Evolutionary conservation across 116 monocot species (phyloP).

Genomic region (Papilionanthe hybrid): DNA sequence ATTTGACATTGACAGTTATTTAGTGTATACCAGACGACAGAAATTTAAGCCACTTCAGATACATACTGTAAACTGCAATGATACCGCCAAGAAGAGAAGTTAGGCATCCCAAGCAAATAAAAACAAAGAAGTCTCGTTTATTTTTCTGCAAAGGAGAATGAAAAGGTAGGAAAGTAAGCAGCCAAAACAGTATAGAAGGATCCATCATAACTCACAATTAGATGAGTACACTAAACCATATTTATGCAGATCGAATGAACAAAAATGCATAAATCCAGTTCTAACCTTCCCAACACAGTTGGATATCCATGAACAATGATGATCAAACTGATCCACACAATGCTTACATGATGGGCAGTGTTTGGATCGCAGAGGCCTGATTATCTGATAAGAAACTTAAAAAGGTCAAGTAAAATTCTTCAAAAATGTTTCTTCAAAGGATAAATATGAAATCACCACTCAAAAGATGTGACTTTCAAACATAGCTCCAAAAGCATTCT

Average conservation of each 20-base stretch:
- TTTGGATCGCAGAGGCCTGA: constrained; percentile 80
- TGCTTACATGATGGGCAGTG: constrained; percentile 83
- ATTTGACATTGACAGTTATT: constrained; percentile 12
- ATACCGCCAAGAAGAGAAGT: constrained; percentile 49
- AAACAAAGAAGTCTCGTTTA: constrained; percentile 82
- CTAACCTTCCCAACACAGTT: constrained; percentile 96
- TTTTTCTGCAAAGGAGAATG: constrained; percentile 52
- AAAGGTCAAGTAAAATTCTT: constrained; percentile 1
- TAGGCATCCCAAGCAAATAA: constrained; percentile 64
- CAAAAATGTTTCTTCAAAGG: not conserved
- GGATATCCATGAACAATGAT: constrained; percentile 95
- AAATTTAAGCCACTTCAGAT: not conserved
- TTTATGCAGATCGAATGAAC: no score
- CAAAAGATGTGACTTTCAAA: no score
- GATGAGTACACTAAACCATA: not conserved
- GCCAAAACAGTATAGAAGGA: not conserved
- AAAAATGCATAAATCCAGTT: not conserved
- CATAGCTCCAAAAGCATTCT: not conserved
- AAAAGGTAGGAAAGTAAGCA: not conserved
- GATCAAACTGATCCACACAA: constrained; percentile 94
- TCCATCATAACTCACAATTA: not conserved
- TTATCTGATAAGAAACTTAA: constrained; percentile 47
- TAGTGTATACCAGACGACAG: not conserved
- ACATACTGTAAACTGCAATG: constrained; percentile 58
- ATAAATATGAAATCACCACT: constrained; percentile 6